These are phyloP conservation scores for Orychophragmus violaceus DNA, from an alignment of 345 rosid species.

Conservation along the genomic window DNA sequence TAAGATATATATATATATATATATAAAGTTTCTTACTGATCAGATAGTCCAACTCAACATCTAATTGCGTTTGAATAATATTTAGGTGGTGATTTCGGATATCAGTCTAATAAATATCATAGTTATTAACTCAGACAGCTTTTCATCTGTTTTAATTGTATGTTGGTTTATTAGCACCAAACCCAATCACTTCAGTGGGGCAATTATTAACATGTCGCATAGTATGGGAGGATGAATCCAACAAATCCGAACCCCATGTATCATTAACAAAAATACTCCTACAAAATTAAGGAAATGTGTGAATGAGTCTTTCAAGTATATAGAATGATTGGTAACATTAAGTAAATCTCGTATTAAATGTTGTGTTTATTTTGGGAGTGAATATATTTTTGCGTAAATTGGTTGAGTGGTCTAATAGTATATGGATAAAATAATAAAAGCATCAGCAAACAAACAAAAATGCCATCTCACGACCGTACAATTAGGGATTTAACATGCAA, in stretches of 20 bases:
- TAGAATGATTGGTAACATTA: background rate
- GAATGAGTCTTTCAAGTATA: background rate
- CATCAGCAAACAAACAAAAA: conserved; percentile 15
- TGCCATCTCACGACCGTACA: conserved; percentile 27
- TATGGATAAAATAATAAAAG: conserved; percentile 2
- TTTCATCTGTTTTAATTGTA: background rate
- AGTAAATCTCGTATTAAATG: background rate
- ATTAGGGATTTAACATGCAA: conserved; percentile 17
- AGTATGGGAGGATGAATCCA: background rate
- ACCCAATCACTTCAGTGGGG: background rate
- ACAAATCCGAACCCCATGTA: background rate
- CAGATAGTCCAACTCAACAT: background rate
- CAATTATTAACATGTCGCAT: background rate
- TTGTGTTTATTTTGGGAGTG: background rate
- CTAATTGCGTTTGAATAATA: too few species aligned
- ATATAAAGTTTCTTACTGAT: too few species aligned
- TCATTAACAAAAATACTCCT: too few species aligned
- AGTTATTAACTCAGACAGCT: background rate
- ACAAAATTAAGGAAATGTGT: background rate
- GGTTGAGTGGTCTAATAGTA: conserved; percentile 2
- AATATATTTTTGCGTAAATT: background rate
- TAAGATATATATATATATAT: too few species aligned
- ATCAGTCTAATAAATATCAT: background rate
- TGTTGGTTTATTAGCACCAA: background rate
- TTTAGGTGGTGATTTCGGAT: background rate